Conservation (phyloP, 805 yeast genomes). For the Barnettozyma pratensis region DNA sequence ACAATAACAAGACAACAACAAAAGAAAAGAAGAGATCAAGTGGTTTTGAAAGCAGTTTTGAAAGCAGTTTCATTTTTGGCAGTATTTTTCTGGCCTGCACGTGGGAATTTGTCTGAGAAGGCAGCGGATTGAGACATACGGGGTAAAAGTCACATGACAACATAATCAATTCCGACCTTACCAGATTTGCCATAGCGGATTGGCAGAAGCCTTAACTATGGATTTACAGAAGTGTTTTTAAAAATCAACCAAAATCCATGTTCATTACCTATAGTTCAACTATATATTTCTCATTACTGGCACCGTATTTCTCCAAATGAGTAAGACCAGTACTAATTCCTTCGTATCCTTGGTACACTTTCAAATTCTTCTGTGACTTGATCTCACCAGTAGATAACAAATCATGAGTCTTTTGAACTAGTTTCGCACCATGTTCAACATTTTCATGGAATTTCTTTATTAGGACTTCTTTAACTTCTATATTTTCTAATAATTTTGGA, state of each 20-base stretch:
- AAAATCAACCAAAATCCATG: not conserved
- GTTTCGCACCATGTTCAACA: conserved; percentile 29
- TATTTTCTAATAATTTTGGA: conserved; percentile 18
- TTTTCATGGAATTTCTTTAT: conserved; percentile 42
- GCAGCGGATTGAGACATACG: not conserved
- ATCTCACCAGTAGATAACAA: conserved; percentile 26
- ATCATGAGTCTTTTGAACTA: conserved; percentile 31
- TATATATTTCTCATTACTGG: conserved; percentile 38
- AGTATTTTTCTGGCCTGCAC: not conserved
- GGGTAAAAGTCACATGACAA: not conserved
- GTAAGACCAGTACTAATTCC: conserved; percentile 31
- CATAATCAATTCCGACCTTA: not conserved
- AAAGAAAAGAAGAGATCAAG: not conserved
- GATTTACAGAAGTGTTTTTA: too few relatives aligned
- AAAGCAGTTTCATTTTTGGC: not conserved
- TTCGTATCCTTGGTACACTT: conserved; percentile 31
- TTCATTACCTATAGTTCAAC: conserved; percentile 20
- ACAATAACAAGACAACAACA: not conserved
- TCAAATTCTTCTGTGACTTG: conserved; percentile 31
- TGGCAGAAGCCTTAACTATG: not conserved
- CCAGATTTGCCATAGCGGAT: not conserved
- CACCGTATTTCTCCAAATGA: conserved; percentile 37
- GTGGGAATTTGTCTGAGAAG: not conserved
- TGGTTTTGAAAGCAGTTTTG: not conserved
- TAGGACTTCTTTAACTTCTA: conserved; percentile 29